Evolutionary conservation across 805 yeast species (phyloP).

Genomic region (Ogataea neopini): DNA sequence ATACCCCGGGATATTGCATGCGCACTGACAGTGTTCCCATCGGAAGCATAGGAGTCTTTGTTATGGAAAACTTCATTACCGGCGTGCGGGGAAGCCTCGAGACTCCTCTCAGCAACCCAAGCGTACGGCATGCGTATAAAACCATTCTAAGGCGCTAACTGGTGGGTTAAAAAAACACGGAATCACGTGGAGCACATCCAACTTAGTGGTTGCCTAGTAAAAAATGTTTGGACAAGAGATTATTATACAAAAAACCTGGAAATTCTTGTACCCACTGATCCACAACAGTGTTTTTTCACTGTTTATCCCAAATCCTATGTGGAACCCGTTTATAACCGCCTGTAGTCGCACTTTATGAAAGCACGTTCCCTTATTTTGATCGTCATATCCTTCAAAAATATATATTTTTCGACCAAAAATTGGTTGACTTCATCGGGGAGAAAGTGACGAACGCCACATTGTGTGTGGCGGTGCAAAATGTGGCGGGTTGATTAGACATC

Average conservation of each 20-base stretch:
- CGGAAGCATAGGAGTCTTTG: neutral
- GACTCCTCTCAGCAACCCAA: neutral
- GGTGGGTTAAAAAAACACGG: neutral
- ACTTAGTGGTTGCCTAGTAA: neutral
- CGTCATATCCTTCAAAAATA: neutral
- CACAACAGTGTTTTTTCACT: neutral
- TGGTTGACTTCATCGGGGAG: too few species aligned
- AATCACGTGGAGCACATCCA: conserved; percentile 1
- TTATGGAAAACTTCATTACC: neutral
- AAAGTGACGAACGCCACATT: too few species aligned
- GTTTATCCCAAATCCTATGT: neutral
- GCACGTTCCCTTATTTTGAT: neutral
- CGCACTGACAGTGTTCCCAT: neutral
- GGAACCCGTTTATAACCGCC: neutral
- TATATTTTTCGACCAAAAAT: neutral
- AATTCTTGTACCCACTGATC: neutral
- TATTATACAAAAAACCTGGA: neutral
- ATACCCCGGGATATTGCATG: neutral
- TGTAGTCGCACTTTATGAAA: too few species aligned
- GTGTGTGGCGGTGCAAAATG: neutral
- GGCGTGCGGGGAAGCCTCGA: neutral
- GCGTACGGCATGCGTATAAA: neutral
- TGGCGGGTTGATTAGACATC: neutral
- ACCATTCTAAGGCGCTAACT: neutral
- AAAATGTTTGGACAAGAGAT: neutral